Evolutionary conservation across 1,284 basidiomycete species (phyloP).

Genomic region (Blastosporella zonata): DNA sequence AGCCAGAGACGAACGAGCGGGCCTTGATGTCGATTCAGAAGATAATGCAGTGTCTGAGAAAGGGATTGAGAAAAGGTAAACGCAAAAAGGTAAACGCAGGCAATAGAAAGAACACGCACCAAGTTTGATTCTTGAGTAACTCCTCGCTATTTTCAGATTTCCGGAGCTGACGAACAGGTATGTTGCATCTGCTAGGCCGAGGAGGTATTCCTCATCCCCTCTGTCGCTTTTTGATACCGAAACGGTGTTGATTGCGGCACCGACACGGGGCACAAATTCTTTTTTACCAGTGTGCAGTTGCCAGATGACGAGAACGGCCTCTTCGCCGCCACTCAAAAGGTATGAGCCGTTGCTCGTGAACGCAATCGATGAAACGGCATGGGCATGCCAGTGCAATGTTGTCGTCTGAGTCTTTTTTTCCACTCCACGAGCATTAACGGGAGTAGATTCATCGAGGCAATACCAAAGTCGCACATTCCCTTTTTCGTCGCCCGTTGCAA

Average conservation of each 20-base stretch:
- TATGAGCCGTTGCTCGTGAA: constrained; percentile 94
- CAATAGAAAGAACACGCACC: constrained; percentile 40
- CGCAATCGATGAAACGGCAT: constrained; percentile 85
- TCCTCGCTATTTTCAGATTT: constrained; percentile 70
- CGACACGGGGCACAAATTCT: constrained; percentile 91
- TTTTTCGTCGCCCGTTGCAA: constrained; percentile 89
- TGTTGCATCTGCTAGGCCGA: constrained; percentile 82
- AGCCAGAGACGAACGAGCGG: constrained; percentile 57
- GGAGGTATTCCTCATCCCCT: constrained; percentile 83
- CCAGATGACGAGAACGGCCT: constrained; percentile 96
- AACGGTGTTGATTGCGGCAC: constrained; percentile 80
- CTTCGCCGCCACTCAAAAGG: constrained; percentile 93
- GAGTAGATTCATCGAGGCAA: constrained; percentile 67
- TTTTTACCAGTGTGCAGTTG: constrained; percentile 82
- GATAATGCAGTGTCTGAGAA: constrained; percentile 45
- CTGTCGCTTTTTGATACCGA: constrained; percentile 45
- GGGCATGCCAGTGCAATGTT: constrained; percentile 95
- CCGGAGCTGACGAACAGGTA: constrained; percentile 77
- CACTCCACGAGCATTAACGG: constrained; percentile 50
- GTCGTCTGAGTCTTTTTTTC: constrained; percentile 82
- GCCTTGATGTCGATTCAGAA: constrained; percentile 38
- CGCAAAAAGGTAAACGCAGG: neutral
- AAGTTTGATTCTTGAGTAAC: constrained; percentile 78
- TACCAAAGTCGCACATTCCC: constrained; percentile 93
- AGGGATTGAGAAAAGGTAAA: too few relatives aligned